Conservation (phyloP, 768 basidiomycete species). For the Suillus cothurnatus region DNA sequence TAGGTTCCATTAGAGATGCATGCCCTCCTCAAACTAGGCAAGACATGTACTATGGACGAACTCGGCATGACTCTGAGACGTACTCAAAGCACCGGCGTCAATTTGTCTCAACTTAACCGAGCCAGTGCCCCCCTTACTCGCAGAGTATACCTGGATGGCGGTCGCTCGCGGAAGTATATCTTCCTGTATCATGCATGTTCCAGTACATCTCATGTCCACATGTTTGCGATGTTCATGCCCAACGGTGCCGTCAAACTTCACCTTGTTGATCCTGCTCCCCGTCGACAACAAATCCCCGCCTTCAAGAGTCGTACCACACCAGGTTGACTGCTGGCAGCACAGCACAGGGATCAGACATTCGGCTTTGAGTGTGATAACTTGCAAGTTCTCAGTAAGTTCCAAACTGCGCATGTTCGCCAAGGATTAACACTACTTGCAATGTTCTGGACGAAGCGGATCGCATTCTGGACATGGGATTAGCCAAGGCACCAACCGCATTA, state of each 20-base stretch:
- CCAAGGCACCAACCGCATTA: no score
- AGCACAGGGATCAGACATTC: no score
- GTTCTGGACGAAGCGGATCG: no score
- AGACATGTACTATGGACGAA: slow-evolving; percentile 72
- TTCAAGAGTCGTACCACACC: slow-evolving; percentile 66
- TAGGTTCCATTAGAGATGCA: slow-evolving; percentile 85
- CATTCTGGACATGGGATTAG: no score
- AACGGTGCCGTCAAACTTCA: slow-evolving; percentile 72
- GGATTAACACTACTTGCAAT: no score
- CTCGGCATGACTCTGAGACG: slow-evolving; percentile 73
- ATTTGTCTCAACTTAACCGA: slow-evolving; percentile 78
- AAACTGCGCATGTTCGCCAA: no score
- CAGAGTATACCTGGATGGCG: slow-evolving; percentile 74
- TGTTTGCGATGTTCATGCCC: slow-evolving; percentile 87
- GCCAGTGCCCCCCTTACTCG: slow-evolving; percentile 57
- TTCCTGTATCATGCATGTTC: slow-evolving; percentile 89
- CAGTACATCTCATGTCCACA: slow-evolving; percentile 72
- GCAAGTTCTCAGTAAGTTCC: no score
- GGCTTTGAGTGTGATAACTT: no score
- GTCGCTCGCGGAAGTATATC: slow-evolving; percentile 70
- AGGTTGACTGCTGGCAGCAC: no score
- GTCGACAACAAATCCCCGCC: slow-evolving; percentile 76
- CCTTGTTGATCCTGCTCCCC: slow-evolving; percentile 86
- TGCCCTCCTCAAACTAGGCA: slow-evolving; percentile 81
- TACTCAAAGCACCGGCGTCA: slow-evolving; percentile 81